Conservation (phyloP, 1,139 yeast genomes). For the Nadsonia commutata region DNA sequence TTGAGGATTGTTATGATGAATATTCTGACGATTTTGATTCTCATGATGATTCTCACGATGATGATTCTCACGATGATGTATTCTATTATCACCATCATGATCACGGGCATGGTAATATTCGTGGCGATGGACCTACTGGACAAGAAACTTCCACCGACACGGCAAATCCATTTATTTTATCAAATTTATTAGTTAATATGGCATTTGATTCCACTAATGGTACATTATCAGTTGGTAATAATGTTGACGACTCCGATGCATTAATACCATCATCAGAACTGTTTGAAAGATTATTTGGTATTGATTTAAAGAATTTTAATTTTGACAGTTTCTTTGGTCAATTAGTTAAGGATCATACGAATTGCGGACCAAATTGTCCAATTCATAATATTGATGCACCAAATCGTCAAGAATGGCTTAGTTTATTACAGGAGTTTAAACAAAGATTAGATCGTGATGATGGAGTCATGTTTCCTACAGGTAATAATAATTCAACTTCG, state of each 20-base stretch:
- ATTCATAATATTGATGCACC: background rate
- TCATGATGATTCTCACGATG: slow-evolving; percentile 8
- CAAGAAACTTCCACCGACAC: too few species aligned
- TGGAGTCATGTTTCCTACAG: background rate
- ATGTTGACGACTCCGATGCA: background rate
- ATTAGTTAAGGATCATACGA: background rate
- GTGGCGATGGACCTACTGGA: too few species aligned
- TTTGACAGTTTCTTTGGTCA: background rate
- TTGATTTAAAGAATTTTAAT: background rate
- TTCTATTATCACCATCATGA: slow-evolving; percentile 5
- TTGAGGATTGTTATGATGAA: slow-evolving; percentile 11
- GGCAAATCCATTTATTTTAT: too few species aligned
- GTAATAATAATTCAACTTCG: background rate
- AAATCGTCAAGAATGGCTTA: background rate
- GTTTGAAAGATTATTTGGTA: background rate
- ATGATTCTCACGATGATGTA: slow-evolving; percentile 8
- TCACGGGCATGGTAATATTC: slow-evolving; percentile 4
- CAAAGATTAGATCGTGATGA: background rate
- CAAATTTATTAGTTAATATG: too few species aligned
- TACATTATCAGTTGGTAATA: background rate
- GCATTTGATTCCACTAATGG: background rate
- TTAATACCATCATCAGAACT: background rate
- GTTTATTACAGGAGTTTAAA: background rate
- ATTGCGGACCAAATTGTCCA: background rate
- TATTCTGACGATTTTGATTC: slow-evolving; percentile 8